Evolutionary conservation across 805 yeast species (phyloP), one percentile per base, ranked within the genome.

Genomic region (Sporopachydermia lactativora): DNA sequence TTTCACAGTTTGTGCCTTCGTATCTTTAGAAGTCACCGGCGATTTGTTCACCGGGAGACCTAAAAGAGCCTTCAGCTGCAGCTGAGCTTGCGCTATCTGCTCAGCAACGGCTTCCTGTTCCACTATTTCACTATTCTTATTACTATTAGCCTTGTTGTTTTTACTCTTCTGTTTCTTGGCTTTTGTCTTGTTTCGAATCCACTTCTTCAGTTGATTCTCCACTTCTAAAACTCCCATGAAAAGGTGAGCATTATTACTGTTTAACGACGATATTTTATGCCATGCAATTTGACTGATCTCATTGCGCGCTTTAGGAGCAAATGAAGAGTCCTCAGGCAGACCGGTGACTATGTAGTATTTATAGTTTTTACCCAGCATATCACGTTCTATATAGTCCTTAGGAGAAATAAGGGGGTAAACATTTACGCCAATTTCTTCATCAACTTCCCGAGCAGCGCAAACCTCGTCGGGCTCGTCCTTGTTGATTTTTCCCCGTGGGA

Each of bases 401-500:
- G 78, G 81, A 46, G 75, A 72, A 36, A 88, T 66, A 47, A 69
- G 71, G 14, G 74, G 75, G 1, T 77, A 59, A 39, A 84, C 77
- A 57, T 92, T 94, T 52, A 79, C 88, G 0, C 97, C 95, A 13
- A 88, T 89, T 59, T 92, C 99, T 60, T 92, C 99, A 46, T 70
- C 71, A 16, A 83, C 86, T 57, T 92, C 99, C 51, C 99, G 72
- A 11, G 84, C 60, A 3, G 97, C 96, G 63, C 98, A 94, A 41
- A 73, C 77, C 4, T 75, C 69, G 58, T 92, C 98, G 13, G 76
- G 65, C 62, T 92, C 99, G 53, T 79, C 94, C 55, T 92, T 88
- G 34, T 94, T 83, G 43, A 92, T 92, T 59, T 92, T 92, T 4
- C 99, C 99, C 57, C 95, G 68, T 4, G 99, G 99, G 53, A 92